Percentiles rank a stretch among this genome's conserved stretches.
Evolutionary conservation across 179 eudicot genomes (phyloP).

Genomic region (Spinacia oleracea): DNA sequence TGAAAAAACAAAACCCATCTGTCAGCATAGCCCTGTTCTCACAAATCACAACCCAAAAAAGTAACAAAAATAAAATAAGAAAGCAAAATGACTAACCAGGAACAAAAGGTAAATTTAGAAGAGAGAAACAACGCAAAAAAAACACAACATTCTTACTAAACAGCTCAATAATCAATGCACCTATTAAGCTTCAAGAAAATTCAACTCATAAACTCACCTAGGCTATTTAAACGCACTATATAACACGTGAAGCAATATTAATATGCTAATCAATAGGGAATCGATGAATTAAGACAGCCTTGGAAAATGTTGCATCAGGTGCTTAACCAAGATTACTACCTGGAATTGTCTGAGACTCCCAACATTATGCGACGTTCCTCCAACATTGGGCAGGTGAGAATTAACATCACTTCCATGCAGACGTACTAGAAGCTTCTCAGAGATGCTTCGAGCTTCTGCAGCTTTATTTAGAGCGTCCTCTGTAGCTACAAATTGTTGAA

Average conservation of each 20-base stretch:
- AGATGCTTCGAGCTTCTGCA: slow-evolving; percentile 77
- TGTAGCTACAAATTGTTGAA: slow-evolving; percentile 96
- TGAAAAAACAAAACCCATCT: background rate
- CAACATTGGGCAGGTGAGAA: slow-evolving; percentile 51
- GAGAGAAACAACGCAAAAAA: background rate
- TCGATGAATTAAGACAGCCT: no score
- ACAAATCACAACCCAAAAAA: background rate
- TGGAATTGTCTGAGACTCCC: slow-evolving; percentile 93
- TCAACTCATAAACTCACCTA: background rate
- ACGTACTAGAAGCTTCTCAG: slow-evolving; percentile 77
- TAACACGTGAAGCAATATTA: background rate
- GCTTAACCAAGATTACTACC: slow-evolving; percentile 40
- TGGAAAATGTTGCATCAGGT: background rate
- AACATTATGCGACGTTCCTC: slow-evolving; percentile 72
- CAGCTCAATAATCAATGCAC: background rate
- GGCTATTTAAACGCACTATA: background rate
- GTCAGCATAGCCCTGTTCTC: background rate
- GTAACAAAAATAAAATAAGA: background rate
- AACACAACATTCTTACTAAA: background rate
- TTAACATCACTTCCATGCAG: slow-evolving; percentile 73
- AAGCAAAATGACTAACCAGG: background rate
- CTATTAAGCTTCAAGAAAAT: background rate
- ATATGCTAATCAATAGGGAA: background rate
- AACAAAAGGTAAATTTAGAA: background rate
- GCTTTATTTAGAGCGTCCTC: slow-evolving; percentile 97